phyloP scores from a whole-genome alignment of 2,329 filamentous ascomycete genomes.

The Venturia effusa region DNA sequence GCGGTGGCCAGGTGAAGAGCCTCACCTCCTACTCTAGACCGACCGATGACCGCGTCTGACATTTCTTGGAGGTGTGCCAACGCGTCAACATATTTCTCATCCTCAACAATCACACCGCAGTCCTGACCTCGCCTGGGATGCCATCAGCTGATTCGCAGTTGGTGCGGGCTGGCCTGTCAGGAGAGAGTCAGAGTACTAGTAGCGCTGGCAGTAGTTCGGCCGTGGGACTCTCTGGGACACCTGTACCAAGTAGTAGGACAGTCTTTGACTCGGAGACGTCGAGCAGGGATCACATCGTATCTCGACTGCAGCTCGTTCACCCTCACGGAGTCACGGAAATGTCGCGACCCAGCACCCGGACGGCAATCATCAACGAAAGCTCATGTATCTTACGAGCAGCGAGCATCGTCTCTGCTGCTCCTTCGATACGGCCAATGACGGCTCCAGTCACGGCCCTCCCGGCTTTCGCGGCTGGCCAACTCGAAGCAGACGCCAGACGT shows the following conservation, averaged over 20 bases:
- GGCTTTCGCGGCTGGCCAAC: neutral
- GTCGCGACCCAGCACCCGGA: neutral
- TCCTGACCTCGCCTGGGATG: neutral
- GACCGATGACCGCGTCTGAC: neutral
- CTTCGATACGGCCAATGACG: neutral
- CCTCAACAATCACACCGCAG: neutral
- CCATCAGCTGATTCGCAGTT: conserved; percentile 4
- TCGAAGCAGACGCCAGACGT: neutral
- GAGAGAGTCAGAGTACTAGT: neutral
- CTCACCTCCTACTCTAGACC: neutral
- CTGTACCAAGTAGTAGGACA: neutral
- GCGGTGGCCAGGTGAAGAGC: neutral
- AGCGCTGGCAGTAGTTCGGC: neutral
- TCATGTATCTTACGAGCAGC: neutral
- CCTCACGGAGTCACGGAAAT: neutral
- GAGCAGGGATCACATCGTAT: neutral
- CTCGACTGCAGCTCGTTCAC: neutral
- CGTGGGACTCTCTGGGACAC: neutral
- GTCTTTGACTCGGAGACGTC: neutral
- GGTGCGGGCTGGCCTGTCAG: neutral
- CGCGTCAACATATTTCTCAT: neutral
- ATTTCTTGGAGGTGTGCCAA: neutral
- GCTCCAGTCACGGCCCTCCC: neutral
- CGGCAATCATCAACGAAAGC: neutral
- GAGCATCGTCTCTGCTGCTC: neutral